Evolutionary conservation across 1,139 yeast genomes (phyloP).

Genomic region (Sugiyamaella japonica): DNA sequence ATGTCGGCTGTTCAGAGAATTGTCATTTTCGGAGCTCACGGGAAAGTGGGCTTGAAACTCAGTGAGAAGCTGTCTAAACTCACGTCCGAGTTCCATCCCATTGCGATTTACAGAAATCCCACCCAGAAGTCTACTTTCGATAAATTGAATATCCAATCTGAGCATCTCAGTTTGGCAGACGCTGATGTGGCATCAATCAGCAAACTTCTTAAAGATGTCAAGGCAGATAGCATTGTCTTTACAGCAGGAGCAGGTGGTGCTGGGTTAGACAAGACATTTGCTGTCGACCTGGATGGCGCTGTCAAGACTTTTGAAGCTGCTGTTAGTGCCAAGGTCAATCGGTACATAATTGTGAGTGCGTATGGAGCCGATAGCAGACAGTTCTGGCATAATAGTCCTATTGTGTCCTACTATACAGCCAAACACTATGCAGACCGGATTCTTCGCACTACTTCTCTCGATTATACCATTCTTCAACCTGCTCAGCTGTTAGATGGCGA

Average conservation of each 20-base stretch:
- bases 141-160: constrained; percentile 43
- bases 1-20: constrained; percentile 33
- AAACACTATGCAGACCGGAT: constrained; percentile 58
- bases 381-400: constrained; percentile 40
- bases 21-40: constrained; percentile 63
- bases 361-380: constrained; percentile 53
- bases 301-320: constrained; percentile 60
- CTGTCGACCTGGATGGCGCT: constrained; percentile 64
- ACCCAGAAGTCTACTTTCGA: constrained; percentile 47
- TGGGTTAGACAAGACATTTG: constrained; percentile 47
- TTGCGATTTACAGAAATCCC: constrained; percentile 54
- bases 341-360: constrained; percentile 60
- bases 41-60: constrained; percentile 54
- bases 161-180: constrained; percentile 44
- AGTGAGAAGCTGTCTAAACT: constrained; percentile 37
- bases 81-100: constrained; percentile 41
- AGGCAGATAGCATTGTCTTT: constrained; percentile 57
- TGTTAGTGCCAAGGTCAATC: constrained; percentile 46
- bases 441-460: constrained; percentile 44
- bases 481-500: constrained; percentile 45
- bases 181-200: constrained; percentile 46
- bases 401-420: constrained; percentile 50
- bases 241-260: constrained; percentile 67
- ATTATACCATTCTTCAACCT: constrained; percentile 57
- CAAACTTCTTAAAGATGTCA: constrained; percentile 43